Conservation (phyloP, 352 stramenopile genomes). For the Phytophthora nicotianae region DNA sequence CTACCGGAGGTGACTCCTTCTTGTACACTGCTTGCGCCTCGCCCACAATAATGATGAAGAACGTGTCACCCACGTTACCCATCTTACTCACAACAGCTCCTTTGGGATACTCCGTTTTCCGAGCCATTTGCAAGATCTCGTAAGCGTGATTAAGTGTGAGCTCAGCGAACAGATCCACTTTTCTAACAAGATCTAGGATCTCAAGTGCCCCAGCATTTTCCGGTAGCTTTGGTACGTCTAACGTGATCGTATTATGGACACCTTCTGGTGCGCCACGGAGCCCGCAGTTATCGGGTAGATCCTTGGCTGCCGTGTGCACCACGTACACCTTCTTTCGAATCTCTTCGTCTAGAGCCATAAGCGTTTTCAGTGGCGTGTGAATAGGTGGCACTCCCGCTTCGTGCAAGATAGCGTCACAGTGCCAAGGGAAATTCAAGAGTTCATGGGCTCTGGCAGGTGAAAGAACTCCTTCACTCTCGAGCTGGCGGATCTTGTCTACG, state of each 20-base stretch:
- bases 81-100: slow-evolving; percentile 53
- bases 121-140: slow-evolving; percentile 85
- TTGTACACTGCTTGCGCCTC: slow-evolving; percentile 64
- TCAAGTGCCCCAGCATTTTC: slow-evolving; percentile 82
- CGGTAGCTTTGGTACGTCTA: slow-evolving; percentile 71
- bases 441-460: slow-evolving; percentile 86
- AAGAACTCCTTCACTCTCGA: slow-evolving; percentile 87
- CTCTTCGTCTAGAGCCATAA: slow-evolving; percentile 87
- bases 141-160: slow-evolving; percentile 87
- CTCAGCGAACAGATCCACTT: slow-evolving; percentile 83
- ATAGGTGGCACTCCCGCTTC: slow-evolving; percentile 95
- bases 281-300: slow-evolving; percentile 72
- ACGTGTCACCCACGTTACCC: slow-evolving; percentile 60
- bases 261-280: slow-evolving; percentile 90
- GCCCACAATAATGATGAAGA: slow-evolving; percentile 87
- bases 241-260: slow-evolving; percentile 88
- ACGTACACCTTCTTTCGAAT: slow-evolving; percentile 94
- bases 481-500: slow-evolving; percentile 86
- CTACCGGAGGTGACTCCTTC: slow-evolving; percentile 17
- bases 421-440: slow-evolving; percentile 93
- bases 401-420: slow-evolving; percentile 94
- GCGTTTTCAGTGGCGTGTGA: slow-evolving; percentile 94
- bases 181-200: slow-evolving; percentile 85
- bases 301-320: slow-evolving; percentile 92
- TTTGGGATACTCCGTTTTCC: slow-evolving; percentile 72